These are phyloP conservation scores for Rusavskia elegans DNA, from an alignment of 495 filamentous ascomycete species.

Conservation along the genomic window DNA sequence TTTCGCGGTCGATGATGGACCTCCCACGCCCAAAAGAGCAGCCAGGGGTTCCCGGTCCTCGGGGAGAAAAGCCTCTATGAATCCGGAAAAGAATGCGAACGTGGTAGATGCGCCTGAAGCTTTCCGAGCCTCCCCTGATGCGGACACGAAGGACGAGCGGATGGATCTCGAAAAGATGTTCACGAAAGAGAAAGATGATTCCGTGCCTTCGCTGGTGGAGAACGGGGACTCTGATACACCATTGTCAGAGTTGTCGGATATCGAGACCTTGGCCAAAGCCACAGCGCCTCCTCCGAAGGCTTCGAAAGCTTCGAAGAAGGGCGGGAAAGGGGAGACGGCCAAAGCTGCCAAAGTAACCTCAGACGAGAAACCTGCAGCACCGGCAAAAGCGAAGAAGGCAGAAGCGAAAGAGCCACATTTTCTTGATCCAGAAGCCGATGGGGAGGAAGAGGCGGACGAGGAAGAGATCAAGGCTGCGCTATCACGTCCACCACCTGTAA, in stretches of 20 bases:
- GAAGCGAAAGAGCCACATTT: slow-evolving; percentile 18
- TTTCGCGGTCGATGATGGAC: slow-evolving; percentile 9
- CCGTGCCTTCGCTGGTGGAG: slow-evolving; percentile 5
- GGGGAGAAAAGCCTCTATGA: slow-evolving; percentile 14
- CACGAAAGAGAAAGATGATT: slow-evolving; percentile 21
- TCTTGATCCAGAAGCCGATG: slow-evolving; percentile 18
- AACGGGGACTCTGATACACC: slow-evolving; percentile 8
- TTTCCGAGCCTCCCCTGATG: slow-evolving; percentile 27
- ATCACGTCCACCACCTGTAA: slow-evolving; percentile 57
- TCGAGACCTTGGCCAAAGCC: slow-evolving; percentile 9
- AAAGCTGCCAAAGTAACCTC: background rate
- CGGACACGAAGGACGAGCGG: slow-evolving; percentile 20
- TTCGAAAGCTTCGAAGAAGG: slow-evolving; percentile 1
- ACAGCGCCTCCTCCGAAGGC: slow-evolving; percentile 3
- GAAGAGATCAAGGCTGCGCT: slow-evolving; percentile 25
- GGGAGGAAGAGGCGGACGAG: slow-evolving; percentile 29
- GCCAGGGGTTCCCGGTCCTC: slow-evolving; percentile 12
- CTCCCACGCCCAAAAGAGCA: slow-evolving; percentile 12
- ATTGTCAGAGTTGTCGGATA: slow-evolving; percentile 11
- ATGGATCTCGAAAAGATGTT: slow-evolving; percentile 12
- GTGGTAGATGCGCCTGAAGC: slow-evolving; percentile 27
- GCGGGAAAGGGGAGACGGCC: background rate
- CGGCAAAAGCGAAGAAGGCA: slow-evolving; percentile 2
- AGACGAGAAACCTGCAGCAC: slow-evolving; percentile 4
- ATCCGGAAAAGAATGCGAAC: slow-evolving; percentile 25